Conservation (phyloP, 768 basidiomycete species). For the Termitomyces eurrhizus region DNA sequence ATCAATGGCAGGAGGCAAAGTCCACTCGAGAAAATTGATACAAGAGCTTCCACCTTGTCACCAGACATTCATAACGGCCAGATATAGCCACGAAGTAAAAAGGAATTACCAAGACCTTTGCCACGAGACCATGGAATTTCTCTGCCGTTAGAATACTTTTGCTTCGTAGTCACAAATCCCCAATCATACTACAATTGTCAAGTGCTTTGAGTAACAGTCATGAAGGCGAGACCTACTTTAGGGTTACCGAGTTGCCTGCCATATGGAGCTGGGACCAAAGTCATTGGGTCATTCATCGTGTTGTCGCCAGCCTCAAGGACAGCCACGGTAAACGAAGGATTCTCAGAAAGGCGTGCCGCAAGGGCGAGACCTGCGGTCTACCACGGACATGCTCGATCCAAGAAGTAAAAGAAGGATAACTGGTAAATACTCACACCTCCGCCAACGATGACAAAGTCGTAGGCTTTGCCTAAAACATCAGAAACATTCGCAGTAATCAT, state of each 20-base stretch:
- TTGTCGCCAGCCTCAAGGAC: conserved; percentile 35
- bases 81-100: neutral
- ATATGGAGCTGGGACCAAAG: conserved; percentile 29
- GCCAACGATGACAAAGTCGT: conserved; percentile 29
- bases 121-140: conserved; percentile 26
- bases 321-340: conserved; percentile 31
- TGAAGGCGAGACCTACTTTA: conserved; percentile 16
- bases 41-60: conserved; percentile 38
- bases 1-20: conserved; percentile 26
- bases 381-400: neutral
- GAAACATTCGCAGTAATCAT: conserved; percentile 10
- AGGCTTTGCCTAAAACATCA: conserved; percentile 19
- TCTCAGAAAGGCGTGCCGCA: conserved; percentile 38
- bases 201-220: neutral
- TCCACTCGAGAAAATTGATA: conserved; percentile 38
- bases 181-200: conserved; percentile 29
- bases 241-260: conserved; percentile 23
- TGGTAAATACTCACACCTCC: conserved; percentile 16
- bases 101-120: conserved; percentile 26
- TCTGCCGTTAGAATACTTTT: conserved; percentile 23
- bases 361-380: conserved; percentile 35
- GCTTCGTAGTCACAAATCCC: conserved; percentile 28
- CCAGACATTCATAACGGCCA: neutral
- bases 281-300: conserved; percentile 30
- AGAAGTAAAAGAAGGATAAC: neutral